Evolutionary conservation across 176 grass and related monocot species (phyloP).

Genomic region (Cocos nucifera): DNA sequence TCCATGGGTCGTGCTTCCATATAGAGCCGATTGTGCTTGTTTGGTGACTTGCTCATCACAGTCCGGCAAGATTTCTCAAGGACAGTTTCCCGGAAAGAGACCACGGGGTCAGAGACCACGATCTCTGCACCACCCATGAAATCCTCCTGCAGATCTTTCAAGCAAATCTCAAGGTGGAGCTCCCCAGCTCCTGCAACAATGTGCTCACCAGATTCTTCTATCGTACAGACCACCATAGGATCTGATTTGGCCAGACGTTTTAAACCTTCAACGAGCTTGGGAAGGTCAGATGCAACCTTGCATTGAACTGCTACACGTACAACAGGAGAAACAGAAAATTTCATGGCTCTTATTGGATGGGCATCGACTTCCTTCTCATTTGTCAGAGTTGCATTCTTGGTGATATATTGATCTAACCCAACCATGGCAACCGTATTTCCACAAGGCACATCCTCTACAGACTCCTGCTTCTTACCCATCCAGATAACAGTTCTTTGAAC

Average conservation of each 20-base stretch:
- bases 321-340: conserved; percentile 1
- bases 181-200: conserved; percentile 1
- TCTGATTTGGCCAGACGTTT: conserved; percentile 3
- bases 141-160: not conserved
- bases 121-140: conserved; percentile 1
- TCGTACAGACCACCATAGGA: conserved; percentile 1
- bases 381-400: conserved; percentile 2
- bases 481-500: conserved; percentile 7
- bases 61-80: too few relatives aligned
- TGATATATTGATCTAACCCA: conserved; percentile 1
- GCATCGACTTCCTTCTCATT: too few relatives aligned
- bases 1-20: too few relatives aligned
- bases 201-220: not conserved
- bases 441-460: conserved; percentile 11
- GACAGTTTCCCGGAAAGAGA: not conserved
- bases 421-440: conserved; percentile 3
- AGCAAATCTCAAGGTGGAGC: conserved; percentile 5
- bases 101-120: not conserved
- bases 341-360: not conserved
- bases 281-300: conserved; percentile 4
- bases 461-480: conserved; percentile 17
- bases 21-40: too few relatives aligned
- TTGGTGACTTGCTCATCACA: too few relatives aligned
- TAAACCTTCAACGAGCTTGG: conserved; percentile 5
- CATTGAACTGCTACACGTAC: conserved; percentile 4